A percentile compares a stretch with the other conserved stretches of the same genome.
phyloP scores from a whole-genome alignment of 257 asterid genomes.

The Solanum tarijense region DNA sequence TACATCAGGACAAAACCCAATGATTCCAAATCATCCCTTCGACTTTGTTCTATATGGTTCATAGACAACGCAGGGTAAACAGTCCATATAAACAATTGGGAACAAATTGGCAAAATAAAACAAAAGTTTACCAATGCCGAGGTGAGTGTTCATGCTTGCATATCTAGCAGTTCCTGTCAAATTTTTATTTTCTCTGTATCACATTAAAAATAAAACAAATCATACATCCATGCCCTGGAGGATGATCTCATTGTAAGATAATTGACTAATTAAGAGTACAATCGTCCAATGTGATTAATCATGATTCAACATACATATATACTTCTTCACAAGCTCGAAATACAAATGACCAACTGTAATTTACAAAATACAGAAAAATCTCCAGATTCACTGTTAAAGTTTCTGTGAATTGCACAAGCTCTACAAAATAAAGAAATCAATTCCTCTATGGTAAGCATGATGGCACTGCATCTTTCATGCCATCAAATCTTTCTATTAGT shows the following conservation, averaged over 20 bases:
- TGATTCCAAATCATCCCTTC: conserved; percentile 17
- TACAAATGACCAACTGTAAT: background rate
- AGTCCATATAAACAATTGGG: background rate
- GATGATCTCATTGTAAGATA: background rate
- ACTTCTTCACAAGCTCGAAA: background rate
- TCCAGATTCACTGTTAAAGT: background rate
- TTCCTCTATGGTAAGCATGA: background rate
- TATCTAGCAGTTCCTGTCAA: conserved; percentile 20
- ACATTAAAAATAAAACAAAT: background rate
- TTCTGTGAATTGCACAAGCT: background rate
- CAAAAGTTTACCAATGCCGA: conserved; percentile 9
- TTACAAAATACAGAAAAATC: background rate
- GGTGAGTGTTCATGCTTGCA: conserved; percentile 6
- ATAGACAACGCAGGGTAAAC: background rate
- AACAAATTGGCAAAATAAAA: background rate
- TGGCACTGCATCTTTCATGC: background rate
- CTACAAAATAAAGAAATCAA: background rate
- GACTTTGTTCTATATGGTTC: conserved; percentile 9
- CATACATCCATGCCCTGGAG: background rate
- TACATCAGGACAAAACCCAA: conserved; percentile 11
- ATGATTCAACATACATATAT: background rate
- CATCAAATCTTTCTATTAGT: background rate
- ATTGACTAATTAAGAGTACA: background rate
- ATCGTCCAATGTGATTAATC: background rate
- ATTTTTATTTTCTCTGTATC: conserved; percentile 15